Base-by-base conservation (phyloP, 106 monocot species). In the Allium sativum region DNA sequence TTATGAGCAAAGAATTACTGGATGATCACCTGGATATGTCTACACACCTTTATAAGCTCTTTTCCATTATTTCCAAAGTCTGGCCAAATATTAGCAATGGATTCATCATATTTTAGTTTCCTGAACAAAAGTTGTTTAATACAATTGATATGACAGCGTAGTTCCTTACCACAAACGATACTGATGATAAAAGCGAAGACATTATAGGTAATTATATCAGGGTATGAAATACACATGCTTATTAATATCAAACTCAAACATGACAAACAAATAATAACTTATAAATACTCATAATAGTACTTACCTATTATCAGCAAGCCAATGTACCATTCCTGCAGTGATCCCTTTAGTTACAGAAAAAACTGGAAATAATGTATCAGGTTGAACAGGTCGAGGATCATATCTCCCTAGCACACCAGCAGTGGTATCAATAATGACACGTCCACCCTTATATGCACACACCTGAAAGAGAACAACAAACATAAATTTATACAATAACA, bases 331-430 rank as follows among this genome's bases (percentile, higher is more conserved):
- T 44, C 86, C 90, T 31, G 90, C 81, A 40, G 94, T 87, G 41
- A 90, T 79, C 16, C 96, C 96, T 62, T 98, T 98, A 17, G 96
- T 98, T 19, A 65, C 88, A 19, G 96, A 98, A 65, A 98, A 98
- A 68, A 92, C 91, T 50, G 91, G 87, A 72, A 91, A 98, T 58
- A 98, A 65, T 56, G 79, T 78, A 68, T 98, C 96, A 67, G 79
- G 91, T 74, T 80, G 83, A 65, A 98, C 88, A 44, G 96, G 88
- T 18, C 96, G 70, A 58, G 96, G 96, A 81, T 98, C 96, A 70
- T 98, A 98, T 88, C 74, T 82, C 17, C 96, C 96, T n/a, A 98
- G 71, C 50, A 82, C 73, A 74, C 96, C 96, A 47, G 91, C 91
- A 63, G 96, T 74, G 21, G 96, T 98, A 72, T 98, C 96, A 67